Conservation (phyloP, 345 rosid genomes). For the Gossypium stocksii region DNA sequence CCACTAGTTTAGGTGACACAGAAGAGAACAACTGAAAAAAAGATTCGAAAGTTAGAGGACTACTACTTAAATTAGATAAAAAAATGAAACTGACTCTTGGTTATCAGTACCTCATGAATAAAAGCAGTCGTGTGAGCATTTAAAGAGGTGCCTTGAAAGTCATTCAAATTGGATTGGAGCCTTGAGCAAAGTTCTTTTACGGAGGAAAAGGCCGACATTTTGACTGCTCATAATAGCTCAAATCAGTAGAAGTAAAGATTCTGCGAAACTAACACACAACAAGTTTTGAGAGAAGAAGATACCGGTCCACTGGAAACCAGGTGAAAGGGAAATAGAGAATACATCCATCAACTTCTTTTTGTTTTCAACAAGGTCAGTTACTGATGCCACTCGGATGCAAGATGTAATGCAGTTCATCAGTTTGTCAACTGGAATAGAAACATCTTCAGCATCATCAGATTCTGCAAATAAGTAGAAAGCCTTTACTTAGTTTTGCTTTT, state of each 20-base stretch:
- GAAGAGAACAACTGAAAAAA: constrained; percentile 56
- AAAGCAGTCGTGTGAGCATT: constrained; percentile 38
- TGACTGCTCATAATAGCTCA: constrained; percentile 48
- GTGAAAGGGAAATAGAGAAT: constrained; percentile 45
- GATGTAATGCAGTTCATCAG: constrained; percentile 60
- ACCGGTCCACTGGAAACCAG: constrained; percentile 86
- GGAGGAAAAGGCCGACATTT: constrained; percentile 62
- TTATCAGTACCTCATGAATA: constrained; percentile 54
- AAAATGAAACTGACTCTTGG: background rate
- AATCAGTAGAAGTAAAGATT: constrained; percentile 13
- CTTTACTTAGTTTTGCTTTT: background rate
- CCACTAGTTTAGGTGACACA: constrained; percentile 51
- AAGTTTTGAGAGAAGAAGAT: constrained; percentile 25
- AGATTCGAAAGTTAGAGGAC: constrained; percentile 5
- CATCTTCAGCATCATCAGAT: constrained; percentile 43
- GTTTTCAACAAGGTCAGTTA: constrained; percentile 48
- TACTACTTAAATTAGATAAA: background rate
- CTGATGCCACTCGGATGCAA: constrained; percentile 58
- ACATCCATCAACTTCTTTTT: constrained; percentile 53
- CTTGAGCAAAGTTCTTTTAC: constrained; percentile 69
- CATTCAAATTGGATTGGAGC: constrained; percentile 37
- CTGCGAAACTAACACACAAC: background rate
- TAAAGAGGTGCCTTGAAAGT: constrained; percentile 30
- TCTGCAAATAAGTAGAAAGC: constrained; percentile 37
- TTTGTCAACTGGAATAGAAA: constrained; percentile 58